Base-by-base conservation (phyloP, 2,329 filamentous ascomycete genomes). In the Fusarium sp. region DNA sequence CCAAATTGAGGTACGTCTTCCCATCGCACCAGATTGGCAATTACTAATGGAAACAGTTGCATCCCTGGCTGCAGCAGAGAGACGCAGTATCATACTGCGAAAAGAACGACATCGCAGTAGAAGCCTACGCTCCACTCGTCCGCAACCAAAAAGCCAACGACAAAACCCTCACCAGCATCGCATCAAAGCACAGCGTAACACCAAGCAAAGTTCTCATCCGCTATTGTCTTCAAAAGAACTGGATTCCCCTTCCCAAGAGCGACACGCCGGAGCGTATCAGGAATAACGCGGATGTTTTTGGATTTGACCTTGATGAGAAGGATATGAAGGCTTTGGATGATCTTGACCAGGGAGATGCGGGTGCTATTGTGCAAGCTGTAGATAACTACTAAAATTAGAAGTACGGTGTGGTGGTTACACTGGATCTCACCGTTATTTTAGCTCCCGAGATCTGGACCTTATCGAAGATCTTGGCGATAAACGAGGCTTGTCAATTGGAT, bases 211-310 rank as follows among this genome's bases (percentile, higher is more conserved):
- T 93, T 2, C 78, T 93, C 69, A 82, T 93, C 20, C 84, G 91
- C 60, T 93, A 89, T 74, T 87, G 86, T 64, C 78, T 93, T 73
- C 89, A 93, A 74, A 92, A 91, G 80, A 85, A 82, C 12, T 91
- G 88, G 86, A 83, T 89, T 18, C 89, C 89, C 8, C 77, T 92
- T 63, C 88, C 89, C 21, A 92, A 92, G 82, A 90, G 88, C 65
- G 87, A 89, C 63, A 87, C 82, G 3, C 82, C 85, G 0, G 85
- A 83, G 18, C 82, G 89, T 14, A 92, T 92, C 68, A 81, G 78
- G 65, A 81, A 83, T 37, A 92, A 92, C 72, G 84, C 84, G 0
- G 82, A 89, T 58, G 82, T 92, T 0, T 91, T 85, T 75, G 83
- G 82, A 27, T 91, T 92, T 72, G 81, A 85, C 30, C 79, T 92